Percentiles rank a stretch among this genome's conserved stretches.
Conservation (phyloP, 768 basidiomycete species). For the Antrodiella citrinella region DNA sequence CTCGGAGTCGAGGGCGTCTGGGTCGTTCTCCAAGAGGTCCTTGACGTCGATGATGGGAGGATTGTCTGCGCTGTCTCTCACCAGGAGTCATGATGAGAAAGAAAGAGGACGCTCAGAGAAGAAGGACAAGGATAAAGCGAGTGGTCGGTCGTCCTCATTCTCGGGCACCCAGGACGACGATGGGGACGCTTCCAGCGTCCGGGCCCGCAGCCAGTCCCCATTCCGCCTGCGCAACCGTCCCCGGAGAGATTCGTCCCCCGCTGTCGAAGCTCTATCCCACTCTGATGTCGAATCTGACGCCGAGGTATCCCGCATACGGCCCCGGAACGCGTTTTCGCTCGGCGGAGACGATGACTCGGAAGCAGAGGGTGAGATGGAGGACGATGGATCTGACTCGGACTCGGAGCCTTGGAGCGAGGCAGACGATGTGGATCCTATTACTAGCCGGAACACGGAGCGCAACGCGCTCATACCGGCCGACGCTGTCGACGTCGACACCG, state of each 20-base stretch:
- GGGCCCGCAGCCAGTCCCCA: constrained; percentile 73
- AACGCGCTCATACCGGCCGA: constrained; percentile 54
- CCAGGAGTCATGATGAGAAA: constrained; percentile 35
- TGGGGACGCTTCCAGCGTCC: constrained; percentile 30
- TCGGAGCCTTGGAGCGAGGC: constrained; percentile 49
- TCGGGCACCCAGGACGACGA: constrained; percentile 33
- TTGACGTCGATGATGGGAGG: constrained; percentile 67
- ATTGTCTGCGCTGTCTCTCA: constrained; percentile 55
- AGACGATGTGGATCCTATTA: constrained; percentile 68
- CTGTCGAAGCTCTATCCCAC: constrained; percentile 42
- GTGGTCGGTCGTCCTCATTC: constrained; percentile 28
- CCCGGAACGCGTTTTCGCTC: constrained; percentile 54
- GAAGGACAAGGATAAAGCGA: constrained; percentile 29
- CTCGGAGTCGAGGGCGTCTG: constrained; percentile 14
- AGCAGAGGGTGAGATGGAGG: constrained; percentile 29
- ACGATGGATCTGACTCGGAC: constrained; percentile 52
- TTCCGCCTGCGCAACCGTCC: constrained; percentile 69
- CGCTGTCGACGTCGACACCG: constrained; percentile 43
- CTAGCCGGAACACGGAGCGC: constrained; percentile 81
- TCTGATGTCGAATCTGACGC: constrained; percentile 60
- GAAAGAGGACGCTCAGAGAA: constrained; percentile 48
- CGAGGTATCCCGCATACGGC: constrained; percentile 39
- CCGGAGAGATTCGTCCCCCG: constrained; percentile 42
- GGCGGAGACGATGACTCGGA: constrained; percentile 51
- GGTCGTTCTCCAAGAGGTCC: constrained; percentile 55